A percentile compares a stretch with the other conserved stretches of the same genome.
Conservation (phyloP, 2,329 filamentous ascomycete species). For the Sporothrix humicola region DNA sequence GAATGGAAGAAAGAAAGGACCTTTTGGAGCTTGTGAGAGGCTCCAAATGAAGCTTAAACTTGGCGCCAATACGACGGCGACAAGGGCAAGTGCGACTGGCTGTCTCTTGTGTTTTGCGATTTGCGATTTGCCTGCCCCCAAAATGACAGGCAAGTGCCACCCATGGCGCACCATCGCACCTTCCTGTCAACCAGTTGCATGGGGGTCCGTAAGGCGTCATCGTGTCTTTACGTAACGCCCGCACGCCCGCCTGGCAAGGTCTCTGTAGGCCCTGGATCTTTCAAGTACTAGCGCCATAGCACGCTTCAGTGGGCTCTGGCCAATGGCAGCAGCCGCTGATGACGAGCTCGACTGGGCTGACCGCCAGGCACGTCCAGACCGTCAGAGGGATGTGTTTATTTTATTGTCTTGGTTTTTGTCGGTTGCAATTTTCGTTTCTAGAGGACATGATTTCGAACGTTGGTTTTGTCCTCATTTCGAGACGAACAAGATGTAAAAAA, state of each 20-base stretch:
- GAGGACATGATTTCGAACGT: not conserved
- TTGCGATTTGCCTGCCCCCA: not conserved
- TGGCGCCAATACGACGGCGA: conserved; percentile 14
- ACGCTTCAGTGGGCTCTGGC: not conserved
- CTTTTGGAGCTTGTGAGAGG: not conserved
- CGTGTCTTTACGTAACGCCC: conserved; percentile 26
- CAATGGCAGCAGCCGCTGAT: conserved; percentile 27
- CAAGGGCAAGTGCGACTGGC: not conserved
- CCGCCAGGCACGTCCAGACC: conserved; percentile 23
- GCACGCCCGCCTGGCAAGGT: not conserved
- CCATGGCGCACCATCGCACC: conserved; percentile 2
- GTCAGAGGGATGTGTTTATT: conserved; percentile 11
- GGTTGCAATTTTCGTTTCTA: not conserved
- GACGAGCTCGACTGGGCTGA: conserved; percentile 21
- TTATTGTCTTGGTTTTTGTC: conserved; percentile 1
- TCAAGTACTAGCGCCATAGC: too few relatives aligned
- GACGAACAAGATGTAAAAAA: not conserved
- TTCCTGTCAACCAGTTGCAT: conserved; percentile 8
- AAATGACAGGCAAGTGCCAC: too few relatives aligned
- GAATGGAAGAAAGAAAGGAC: not conserved
- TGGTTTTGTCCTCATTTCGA: not conserved
- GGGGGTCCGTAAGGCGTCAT: conserved; percentile 26
- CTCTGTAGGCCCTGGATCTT: not conserved
- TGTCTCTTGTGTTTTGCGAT: not conserved
- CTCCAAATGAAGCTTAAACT: conserved; percentile 19